Conservation (phyloP, 257 asterid genomes). For the Mentha longifolia region DNA sequence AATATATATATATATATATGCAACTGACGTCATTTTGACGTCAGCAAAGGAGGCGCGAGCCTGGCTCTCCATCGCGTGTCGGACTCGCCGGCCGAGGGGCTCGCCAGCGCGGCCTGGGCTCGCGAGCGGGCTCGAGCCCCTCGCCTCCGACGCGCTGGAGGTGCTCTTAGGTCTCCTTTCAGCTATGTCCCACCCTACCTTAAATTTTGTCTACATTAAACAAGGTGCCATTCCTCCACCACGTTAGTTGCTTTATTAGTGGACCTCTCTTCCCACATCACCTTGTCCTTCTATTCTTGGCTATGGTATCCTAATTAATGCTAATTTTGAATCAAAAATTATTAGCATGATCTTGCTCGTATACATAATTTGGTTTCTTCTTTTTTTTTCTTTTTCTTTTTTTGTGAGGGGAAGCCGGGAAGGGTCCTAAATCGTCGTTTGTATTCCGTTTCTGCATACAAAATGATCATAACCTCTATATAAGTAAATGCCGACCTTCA, state of each 20-base stretch:
- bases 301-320: constrained; percentile 7
- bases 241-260: constrained; percentile 38
- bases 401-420: not conserved
- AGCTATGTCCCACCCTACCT: constrained; percentile 17
- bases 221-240: constrained; percentile 37
- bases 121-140: too few relatives aligned
- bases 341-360: constrained; percentile 2
- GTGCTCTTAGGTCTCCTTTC: not conserved
- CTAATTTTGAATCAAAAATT: not conserved
- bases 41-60: too few relatives aligned
- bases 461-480: not conserved
- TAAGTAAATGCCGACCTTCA: not conserved
- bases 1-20: too few relatives aligned
- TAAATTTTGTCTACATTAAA: constrained; percentile 26
- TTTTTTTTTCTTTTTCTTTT: too few relatives aligned
- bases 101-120: too few relatives aligned
- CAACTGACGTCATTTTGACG: too few relatives aligned
- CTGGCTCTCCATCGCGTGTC: too few relatives aligned
- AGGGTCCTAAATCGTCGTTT: not conserved
- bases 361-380: not conserved
- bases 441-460: not conserved
- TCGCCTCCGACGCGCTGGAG: too few relatives aligned
- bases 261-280: constrained; percentile 35
- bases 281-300: constrained; percentile 16
- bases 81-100: too few relatives aligned